Percentiles rank a stretch among this genome's conserved stretches.
phyloP scores from a whole-genome alignment of 805 yeast genomes.

The Sporopachydermia lactativora region DNA sequence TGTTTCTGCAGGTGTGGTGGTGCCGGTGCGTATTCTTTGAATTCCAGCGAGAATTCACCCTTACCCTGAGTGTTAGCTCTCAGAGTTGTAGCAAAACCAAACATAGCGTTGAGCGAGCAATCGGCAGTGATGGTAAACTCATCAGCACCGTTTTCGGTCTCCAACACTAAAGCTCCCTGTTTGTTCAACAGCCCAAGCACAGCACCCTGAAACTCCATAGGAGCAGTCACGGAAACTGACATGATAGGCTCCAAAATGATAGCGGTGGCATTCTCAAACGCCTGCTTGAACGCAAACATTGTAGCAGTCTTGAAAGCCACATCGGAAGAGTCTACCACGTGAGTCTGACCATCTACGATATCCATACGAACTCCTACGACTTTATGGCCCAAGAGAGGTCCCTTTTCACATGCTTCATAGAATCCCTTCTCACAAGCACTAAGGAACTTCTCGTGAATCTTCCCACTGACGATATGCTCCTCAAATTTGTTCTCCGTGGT shows the following conservation, averaged over 20 bases:
- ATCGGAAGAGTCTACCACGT: constrained; percentile 94
- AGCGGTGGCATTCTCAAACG: constrained; percentile 73
- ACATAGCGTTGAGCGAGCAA: constrained; percentile 92
- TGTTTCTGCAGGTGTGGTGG: constrained; percentile 83
- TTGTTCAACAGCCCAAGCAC: constrained; percentile 88
- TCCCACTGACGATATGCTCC: constrained; percentile 91
- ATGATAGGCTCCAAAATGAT: constrained; percentile 92
- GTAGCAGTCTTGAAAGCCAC: constrained; percentile 91
- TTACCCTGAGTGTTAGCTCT: constrained; percentile 98
- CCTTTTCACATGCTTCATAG: constrained; percentile 88
- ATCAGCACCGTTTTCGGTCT: constrained; percentile 87
- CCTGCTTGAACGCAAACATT: constrained; percentile 80
- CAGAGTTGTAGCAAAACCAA: constrained; percentile 88
- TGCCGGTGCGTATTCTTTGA: constrained; percentile 83
- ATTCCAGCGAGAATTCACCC: constrained; percentile 94
- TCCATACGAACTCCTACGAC: constrained; percentile 90
- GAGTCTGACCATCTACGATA: constrained; percentile 94
- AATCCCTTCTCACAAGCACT: constrained; percentile 93
- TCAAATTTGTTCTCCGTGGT: constrained; percentile 53
- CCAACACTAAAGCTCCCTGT: constrained; percentile 81
- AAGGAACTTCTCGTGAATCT: constrained; percentile 87
- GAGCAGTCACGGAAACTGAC: constrained; percentile 88
- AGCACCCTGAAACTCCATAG: constrained; percentile 89
- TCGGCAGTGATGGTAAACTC: constrained; percentile 91
- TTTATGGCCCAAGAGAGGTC: constrained; percentile 90